Evolutionary conservation across 2,329 filamentous ascomycete species (phyloP), one percentile per base, ranked within the genome.

Genomic region (Arthrobotrys entomopaga): DNA sequence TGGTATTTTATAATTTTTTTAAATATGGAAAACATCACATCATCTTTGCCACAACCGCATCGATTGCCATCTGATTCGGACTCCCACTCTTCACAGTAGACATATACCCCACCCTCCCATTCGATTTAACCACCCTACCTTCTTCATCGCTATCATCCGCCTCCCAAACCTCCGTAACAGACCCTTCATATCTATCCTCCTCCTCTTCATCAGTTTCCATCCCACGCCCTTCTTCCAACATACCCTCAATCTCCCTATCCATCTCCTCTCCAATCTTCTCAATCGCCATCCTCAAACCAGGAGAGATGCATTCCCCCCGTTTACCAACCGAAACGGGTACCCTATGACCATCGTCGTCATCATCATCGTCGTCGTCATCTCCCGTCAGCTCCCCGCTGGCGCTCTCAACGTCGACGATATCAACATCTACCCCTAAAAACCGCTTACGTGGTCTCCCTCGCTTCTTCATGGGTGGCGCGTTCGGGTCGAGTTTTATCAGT

Each of bases 251-350:
- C 13, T 70, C 65, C 24, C 58, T 48, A 52, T 70, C 58, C 57
- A 74, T 66, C 49, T 74, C 69, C 29, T 72, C 67, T 13, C 60
- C 54, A 26, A 72, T 72, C 40, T 65, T 72, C 48, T 74, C 69
- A 42, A 74, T 74, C 8, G 63, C 69, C 15, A 19, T 13, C 11
- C 63, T 54, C n/a, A 74, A 40, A 6, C 49, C 61, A 10, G 61
- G 69, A 38, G 69, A 66, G 26, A 73, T 74, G 48, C 20, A 60
- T 5, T 53, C 20, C 16, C 48, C 58, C 29, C n/a, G n/a, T 22
- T 16, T 64, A 16, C 40, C 24, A n/a, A 2, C 3, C 10, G 1
- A 1, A 1, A 11, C 11, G 2, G 48, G n/a, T 8, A 5, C 6
- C 16, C 19, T 43, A n/a, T n/a, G n/a, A 43, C 60, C 38, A 54